Evolutionary conservation across 345 rosid species (phyloP), one percentile per base, ranked within the genome.

Genomic region (Hypericum androsaemum): DNA sequence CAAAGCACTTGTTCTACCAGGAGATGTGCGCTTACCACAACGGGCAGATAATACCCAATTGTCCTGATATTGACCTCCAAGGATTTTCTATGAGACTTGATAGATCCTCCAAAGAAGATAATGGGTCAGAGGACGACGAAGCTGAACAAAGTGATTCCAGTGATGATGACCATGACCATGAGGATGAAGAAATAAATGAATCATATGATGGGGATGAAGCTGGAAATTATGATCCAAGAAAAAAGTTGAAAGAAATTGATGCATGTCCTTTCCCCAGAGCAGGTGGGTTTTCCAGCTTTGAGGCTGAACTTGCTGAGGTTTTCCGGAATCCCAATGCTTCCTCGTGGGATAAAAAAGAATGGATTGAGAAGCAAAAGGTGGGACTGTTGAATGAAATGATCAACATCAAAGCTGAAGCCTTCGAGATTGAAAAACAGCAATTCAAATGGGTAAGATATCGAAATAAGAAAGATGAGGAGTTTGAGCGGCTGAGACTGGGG

Each of bases 11-110:
- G 15, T 90, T 86, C 71, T 90, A 90, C 12, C 95, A 90, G 61
- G 98, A 90, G 75, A 90, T 90, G 96, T 87, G 98, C 64, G 86
- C 98, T 40, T 87, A 87, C 48, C 96, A 90, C 39, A 86, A 90
- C 41, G 77, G 87, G 46, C 86, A 90, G 41, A 74, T 85, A 41
- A 68, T 90, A 73, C 94, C 98, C 96, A 68, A 95, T 80, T 74
- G 98, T 86, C 59, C 78, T 67, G 8, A 87, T 80, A 8, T 66
- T 90, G 80, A 73, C 50, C 84, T 95, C 16, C 60, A 84, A 11
- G 86, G 79, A 61, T 49, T 76, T 66, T 87, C 96, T 58, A 87
- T 90, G 37, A 68, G 79, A 57, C 82, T 66, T 61, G 32, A 22
- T 22, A 22, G 1, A 22, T 22, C 32, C 32, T 22, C 32, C 32